A percentile compares a stretch with the other conserved stretches of the same genome.
These are phyloP conservation scores for Pseudogymnoascus sp. DNA, from an alignment of 2,329 filamentous ascomycete genomes.

Conservation along the genomic window DNA sequence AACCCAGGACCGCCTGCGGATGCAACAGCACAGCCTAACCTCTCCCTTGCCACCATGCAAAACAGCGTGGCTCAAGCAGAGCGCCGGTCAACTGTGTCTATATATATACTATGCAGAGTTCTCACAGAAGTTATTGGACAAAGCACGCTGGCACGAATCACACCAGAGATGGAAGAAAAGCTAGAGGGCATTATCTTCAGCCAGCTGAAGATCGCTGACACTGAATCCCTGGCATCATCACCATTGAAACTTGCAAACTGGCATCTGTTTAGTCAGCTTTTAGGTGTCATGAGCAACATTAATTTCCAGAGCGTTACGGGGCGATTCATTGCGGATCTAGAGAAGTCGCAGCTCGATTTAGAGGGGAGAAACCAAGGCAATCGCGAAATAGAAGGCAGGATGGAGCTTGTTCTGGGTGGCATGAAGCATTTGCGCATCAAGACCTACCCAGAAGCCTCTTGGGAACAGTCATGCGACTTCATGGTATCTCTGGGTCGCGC, in stretches of 20 bases:
- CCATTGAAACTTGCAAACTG: conserved; percentile 87
- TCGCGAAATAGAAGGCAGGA: conserved; percentile 68
- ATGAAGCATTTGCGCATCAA: conserved; percentile 85
- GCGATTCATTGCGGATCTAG: conserved; percentile 75
- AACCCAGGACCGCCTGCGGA: conserved; percentile 19
- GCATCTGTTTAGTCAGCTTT: conserved; percentile 84
- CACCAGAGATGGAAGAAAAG: conserved; percentile 85
- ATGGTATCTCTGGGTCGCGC: conserved; percentile 73
- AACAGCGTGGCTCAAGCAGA: conserved; percentile 74
- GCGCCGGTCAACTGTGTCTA: conserved; percentile 85
- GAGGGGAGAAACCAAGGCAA: conserved; percentile 60
- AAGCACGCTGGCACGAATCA: conserved; percentile 75
- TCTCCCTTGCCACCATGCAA: conserved; percentile 41
- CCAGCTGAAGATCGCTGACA: conserved; percentile 84
- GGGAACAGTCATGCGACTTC: conserved; percentile 85
- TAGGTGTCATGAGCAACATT: conserved; percentile 93
- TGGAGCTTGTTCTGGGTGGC: conserved; percentile 79
- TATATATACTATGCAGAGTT: conserved; percentile 90
- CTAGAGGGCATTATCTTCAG: conserved; percentile 93
- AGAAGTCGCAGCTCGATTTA: conserved; percentile 68
- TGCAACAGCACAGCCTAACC: conserved; percentile 8
- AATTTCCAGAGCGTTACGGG: conserved; percentile 80
- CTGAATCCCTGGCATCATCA: conserved; percentile 69
- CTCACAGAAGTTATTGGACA: conserved; percentile 90
- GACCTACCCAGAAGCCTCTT: conserved; percentile 63